Conservation (phyloP, 495 filamentous ascomycete genomes). For the Cryomyces minteri region DNA sequence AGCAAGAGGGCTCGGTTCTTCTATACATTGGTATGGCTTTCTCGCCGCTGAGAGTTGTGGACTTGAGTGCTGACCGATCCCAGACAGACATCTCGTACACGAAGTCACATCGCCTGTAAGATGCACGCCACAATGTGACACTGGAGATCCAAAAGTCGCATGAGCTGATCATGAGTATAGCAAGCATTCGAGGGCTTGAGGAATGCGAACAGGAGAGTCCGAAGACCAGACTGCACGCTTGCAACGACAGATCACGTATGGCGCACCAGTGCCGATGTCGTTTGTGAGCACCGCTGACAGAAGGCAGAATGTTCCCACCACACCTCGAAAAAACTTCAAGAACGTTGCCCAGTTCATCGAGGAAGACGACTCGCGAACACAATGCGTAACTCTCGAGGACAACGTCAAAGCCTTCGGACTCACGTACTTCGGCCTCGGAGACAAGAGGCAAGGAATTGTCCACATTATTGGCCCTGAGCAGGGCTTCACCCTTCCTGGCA, state of each 20-base stretch:
- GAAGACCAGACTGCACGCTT: constrained; percentile 88
- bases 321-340: constrained; percentile 76
- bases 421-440: constrained; percentile 92
- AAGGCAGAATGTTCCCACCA: constrained; percentile 70
- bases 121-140: background rate
- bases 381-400: constrained; percentile 89
- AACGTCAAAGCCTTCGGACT: constrained; percentile 94
- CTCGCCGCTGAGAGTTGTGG: background rate
- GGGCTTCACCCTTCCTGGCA: constrained; percentile 93
- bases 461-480: constrained; percentile 99
- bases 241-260: constrained; percentile 94
- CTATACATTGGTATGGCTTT: constrained; percentile 66
- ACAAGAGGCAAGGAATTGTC: constrained; percentile 95
- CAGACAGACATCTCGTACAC: constrained; percentile 87
- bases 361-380: constrained; percentile 79
- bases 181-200: constrained; percentile 95
- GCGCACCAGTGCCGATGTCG: background rate
- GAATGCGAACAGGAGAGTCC: constrained; percentile 70
- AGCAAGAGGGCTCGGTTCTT: constrained; percentile 81
- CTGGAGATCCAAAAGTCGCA: background rate
- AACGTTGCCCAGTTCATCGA: constrained; percentile 73
- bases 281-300: constrained; percentile 2
- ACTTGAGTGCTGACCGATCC: background rate
- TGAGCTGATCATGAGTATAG: constrained; percentile 23
- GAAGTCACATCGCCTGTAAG: constrained; percentile 89